phyloP scores from a whole-genome alignment of 2,329 filamentous ascomycete genomes.

The Fusarium transvaalense region DNA sequence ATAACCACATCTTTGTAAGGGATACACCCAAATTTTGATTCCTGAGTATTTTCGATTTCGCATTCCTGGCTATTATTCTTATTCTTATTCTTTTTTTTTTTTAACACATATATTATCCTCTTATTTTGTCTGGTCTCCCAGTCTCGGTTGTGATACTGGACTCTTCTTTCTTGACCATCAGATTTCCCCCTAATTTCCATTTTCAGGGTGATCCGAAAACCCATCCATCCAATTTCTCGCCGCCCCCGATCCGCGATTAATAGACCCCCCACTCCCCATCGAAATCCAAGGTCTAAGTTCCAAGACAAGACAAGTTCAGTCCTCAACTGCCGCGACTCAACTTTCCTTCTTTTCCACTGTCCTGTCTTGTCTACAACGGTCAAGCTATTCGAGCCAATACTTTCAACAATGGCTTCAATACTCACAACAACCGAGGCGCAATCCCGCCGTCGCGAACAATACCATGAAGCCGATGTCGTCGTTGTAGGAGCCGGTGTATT shows the following conservation, averaged over 20 bases:
- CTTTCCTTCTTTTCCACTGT: neutral
- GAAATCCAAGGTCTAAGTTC: conserved; percentile 23
- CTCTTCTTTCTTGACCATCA: conserved; percentile 6
- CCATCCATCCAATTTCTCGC: conserved; percentile 42
- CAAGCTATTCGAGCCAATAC: conserved; percentile 12
- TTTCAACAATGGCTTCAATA: conserved; percentile 51
- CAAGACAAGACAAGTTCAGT: conserved; percentile 17
- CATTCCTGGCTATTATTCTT: too few relatives aligned
- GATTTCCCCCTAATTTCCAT: conserved; percentile 25
- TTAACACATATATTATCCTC: neutral
- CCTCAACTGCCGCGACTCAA: conserved; percentile 11
- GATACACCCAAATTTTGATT: too few relatives aligned
- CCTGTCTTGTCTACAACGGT: conserved; percentile 2
- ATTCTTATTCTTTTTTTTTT: neutral
- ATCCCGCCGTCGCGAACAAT: conserved; percentile 63
- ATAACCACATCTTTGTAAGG: too few relatives aligned
- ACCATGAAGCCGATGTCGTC: conserved; percentile 83
- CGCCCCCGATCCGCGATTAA: conserved; percentile 37
- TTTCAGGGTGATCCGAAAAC: conserved; percentile 23
- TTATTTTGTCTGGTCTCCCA: neutral
- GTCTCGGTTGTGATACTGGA: neutral
- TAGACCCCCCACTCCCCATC: conserved; percentile 39
- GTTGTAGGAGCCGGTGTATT: conserved; percentile 93
- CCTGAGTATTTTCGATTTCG: too few relatives aligned
- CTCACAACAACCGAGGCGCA: conserved; percentile 56